phyloP scores from a whole-genome alignment of 441 rosid genomes.

The Arabidopsis hybrid region DNA sequence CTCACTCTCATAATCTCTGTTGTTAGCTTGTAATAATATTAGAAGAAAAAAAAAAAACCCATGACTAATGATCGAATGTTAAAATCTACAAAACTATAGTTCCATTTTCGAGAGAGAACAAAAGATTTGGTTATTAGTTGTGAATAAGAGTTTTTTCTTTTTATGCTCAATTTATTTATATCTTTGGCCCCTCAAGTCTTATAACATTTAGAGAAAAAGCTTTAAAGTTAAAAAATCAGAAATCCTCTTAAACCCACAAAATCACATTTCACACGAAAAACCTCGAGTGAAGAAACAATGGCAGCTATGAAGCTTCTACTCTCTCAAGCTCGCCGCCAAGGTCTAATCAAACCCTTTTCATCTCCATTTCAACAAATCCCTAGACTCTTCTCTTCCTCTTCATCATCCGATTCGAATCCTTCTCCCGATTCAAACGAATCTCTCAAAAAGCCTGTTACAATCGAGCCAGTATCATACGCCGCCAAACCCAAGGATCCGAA shows the following conservation, averaged over 20 bases:
- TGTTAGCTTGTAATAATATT: slow-evolving; percentile 20
- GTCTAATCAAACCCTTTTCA: slow-evolving; percentile 45
- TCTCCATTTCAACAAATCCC: slow-evolving; percentile 41
- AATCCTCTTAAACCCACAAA: slow-evolving; percentile 41
- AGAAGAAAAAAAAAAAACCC: not conserved
- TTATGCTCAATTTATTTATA: not conserved
- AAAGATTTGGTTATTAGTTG: slow-evolving; percentile 3
- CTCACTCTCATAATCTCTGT: slow-evolving; percentile 10
- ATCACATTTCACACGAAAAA: slow-evolving; percentile 16
- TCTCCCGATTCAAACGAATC: slow-evolving; percentile 35
- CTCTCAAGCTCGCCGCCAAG: slow-evolving; percentile 61
- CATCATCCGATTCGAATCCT: slow-evolving; percentile 42
- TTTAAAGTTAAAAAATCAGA: not conserved
- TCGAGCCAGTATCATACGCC: slow-evolving; percentile 77
- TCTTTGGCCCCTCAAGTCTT: slow-evolving; percentile 16
- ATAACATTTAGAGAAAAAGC: not conserved
- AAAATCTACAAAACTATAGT: slow-evolving; percentile 4
- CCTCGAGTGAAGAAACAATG: slow-evolving; percentile 40
- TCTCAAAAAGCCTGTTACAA: slow-evolving; percentile 27
- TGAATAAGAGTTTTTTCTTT: slow-evolving; percentile 2
- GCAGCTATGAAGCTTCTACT: slow-evolving; percentile 61
- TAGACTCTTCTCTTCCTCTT: slow-evolving; percentile 52
- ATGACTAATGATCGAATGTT: not conserved
- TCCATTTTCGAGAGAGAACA: slow-evolving; percentile 28
- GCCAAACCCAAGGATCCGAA: slow-evolving; percentile 55